A percentile compares a stretch with the other conserved stretches of the same genome.
Evolutionary conservation across 176 grass and related monocot species (phyloP).

Genomic region (Musa beccarii): DNA sequence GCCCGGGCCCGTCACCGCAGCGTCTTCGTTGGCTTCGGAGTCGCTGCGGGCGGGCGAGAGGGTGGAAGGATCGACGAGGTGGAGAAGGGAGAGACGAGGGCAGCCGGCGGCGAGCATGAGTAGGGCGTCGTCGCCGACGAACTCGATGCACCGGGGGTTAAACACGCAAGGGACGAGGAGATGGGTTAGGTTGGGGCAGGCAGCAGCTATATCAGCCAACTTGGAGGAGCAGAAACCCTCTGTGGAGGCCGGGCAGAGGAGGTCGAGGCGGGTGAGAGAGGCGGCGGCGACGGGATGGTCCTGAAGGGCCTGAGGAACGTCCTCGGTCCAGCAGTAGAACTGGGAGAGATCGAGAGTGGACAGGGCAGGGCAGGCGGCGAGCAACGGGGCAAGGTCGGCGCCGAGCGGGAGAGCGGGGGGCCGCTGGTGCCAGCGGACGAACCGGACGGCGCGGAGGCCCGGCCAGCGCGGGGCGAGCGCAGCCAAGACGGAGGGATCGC

Average conservation of each 20-base stretch:
- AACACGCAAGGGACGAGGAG: conserved; percentile 64
- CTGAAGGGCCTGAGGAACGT: conserved; percentile 47
- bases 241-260: conserved; percentile 65
- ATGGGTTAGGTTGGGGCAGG: conserved; percentile 50
- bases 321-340: conserved; percentile 99
- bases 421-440: conserved; percentile 92
- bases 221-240: conserved; percentile 70
- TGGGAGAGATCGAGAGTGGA: conserved; percentile 61
- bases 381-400: conserved; percentile 66
- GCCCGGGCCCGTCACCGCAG: conserved; percentile 50
- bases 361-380: conserved; percentile 34
- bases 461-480: conserved; percentile 47
- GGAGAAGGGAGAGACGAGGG: conserved; percentile 48
- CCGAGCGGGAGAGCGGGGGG: conserved; percentile 34
- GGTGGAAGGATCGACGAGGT: conserved; percentile 52
- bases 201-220: conserved; percentile 35
- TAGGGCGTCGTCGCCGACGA: conserved; percentile 51
- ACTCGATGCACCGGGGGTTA: conserved; percentile 60
- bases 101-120: conserved; percentile 45
- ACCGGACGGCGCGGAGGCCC: conserved; percentile 41
- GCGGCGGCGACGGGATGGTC: conserved; percentile 32
- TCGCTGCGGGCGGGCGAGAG: conserved; percentile 9
- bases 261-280: conserved; percentile 55
- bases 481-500: conserved; percentile 63
- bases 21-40: conserved; percentile 29